Evolutionary conservation across 768 basidiomycete genomes (phyloP).

Genomic region (Albatrellus ellisii): DNA sequence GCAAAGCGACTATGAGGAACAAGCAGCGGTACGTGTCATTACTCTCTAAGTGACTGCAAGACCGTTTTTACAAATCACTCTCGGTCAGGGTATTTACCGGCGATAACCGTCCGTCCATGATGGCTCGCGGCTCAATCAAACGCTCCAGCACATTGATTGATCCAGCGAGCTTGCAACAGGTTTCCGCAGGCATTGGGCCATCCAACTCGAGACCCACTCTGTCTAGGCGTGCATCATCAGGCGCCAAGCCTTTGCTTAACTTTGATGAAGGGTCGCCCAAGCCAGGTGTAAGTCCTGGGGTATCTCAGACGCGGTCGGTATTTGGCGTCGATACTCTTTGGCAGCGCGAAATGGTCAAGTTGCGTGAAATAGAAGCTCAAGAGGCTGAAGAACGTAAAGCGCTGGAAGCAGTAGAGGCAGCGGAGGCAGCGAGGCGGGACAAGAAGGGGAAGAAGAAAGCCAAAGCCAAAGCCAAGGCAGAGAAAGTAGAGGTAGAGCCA

Average conservation of each 20-base stretch:
- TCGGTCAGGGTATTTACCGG: constrained; percentile 67
- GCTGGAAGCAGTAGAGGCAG: constrained; percentile 30
- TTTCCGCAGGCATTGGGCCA: constrained; percentile 23
- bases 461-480: constrained; percentile 32
- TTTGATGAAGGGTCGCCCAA: constrained; percentile 38
- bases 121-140: constrained; percentile 49
- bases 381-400: constrained; percentile 51
- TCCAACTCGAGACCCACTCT: constrained; percentile 29
- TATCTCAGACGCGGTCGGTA: constrained; percentile 51
- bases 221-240: constrained; percentile 34
- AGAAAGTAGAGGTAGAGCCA: constrained; percentile 26
- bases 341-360: constrained; percentile 77
- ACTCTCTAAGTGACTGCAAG: no score
- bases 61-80: constrained; percentile 1
- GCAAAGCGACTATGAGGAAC: constrained; percentile 71
- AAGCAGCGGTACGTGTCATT: constrained; percentile 57
- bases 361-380: constrained; percentile 59
- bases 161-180: constrained; percentile 42
- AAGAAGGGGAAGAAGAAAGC: constrained; percentile 29
- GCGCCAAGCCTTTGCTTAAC: constrained; percentile 52
- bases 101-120: constrained; percentile 87
- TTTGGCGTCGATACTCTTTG: constrained; percentile 91
- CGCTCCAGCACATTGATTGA: constrained; percentile 65
- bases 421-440: constrained; percentile 25
- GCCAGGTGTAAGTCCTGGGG: not conserved